Base-by-base conservation (phyloP, 345 rosid genomes). In the Populus davidiana region DNA sequence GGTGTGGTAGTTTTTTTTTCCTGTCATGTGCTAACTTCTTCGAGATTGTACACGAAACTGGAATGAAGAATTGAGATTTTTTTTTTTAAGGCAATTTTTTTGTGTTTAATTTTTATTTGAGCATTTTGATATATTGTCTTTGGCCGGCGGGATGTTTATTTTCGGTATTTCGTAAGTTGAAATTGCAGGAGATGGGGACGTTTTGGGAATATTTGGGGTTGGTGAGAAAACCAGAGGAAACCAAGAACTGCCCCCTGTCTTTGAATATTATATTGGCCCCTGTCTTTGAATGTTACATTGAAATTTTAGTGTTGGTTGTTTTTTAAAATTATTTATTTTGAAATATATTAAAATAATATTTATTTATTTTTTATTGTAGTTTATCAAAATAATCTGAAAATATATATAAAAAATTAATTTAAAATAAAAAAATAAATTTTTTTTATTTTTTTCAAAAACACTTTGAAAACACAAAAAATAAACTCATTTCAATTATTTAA, bases 151-250 rank as follows among this genome's bases (percentile, higher is more conserved):
- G 11, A 9, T 59, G 21, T 52, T 2, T 47, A 39, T 7, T 7
- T 21, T 20, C 38, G 16, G 9, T 11, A 13, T 61, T 16, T 1
- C 14, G 13, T 3, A 21, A n/a, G n/a, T 36, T 27, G 64, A 41
- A 44, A 38, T 43, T 18, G 61, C 0, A 5, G 33, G 64, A 47
- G 69, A 41, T 59, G 8, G 75, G 73, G 78, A 41, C 71, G 75
- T 62, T 54, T 56, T 63, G 54, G 84, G 67, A 29, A 75, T 12
- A 77, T 29, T 23, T 87, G 84, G 77, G 87, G 83, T 81, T 67
- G 88, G 81, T 79, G 17, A 64, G 80, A 75, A 82, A 86, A 77
- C 72, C 65, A 59, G 50, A 43, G 83, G 83, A 31, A 49, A 84
- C 81, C 54, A 36, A 68, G 41, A 86, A 85, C 36, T 33, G 36